A percentile compares a stretch with the other conserved stretches of the same genome.
These are phyloP conservation scores for Periconia macrospinosa DNA, from an alignment of 2,329 filamentous ascomycete species.

Conservation along the genomic window DNA sequence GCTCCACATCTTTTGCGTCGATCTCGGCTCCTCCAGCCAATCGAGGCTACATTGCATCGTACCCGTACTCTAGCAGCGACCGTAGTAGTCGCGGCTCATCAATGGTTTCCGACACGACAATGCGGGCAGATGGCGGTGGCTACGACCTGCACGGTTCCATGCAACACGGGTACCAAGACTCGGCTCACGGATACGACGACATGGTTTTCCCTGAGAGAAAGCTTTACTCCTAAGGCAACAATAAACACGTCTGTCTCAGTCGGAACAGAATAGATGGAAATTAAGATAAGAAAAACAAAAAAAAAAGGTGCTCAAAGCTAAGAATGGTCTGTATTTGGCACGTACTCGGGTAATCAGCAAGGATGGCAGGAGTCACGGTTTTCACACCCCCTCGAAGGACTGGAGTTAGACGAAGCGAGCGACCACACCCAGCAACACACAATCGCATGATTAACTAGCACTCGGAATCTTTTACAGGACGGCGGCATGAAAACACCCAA, in stretches of 20 bases:
- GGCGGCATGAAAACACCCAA: constrained; percentile 2
- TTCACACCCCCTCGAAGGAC: not conserved
- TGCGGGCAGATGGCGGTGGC: constrained; percentile 20
- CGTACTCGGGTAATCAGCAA: not conserved
- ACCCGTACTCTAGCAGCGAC: constrained; percentile 32
- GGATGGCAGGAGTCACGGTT: not conserved
- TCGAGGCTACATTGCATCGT: constrained; percentile 23
- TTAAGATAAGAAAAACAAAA: no score
- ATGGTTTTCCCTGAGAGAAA: constrained; percentile 6
- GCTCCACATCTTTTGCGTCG: constrained; percentile 26
- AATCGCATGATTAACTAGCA: not conserved
- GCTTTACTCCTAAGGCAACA: not conserved
- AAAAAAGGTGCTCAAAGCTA: not conserved
- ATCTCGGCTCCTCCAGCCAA: constrained; percentile 22
- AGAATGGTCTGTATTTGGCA: not conserved
- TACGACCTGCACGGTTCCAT: constrained; percentile 32
- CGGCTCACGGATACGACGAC: constrained; percentile 1
- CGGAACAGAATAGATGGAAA: not conserved
- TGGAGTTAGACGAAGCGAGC: not conserved
- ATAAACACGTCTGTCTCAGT: not conserved
- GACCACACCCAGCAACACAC: no score
- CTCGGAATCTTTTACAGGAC: not conserved
- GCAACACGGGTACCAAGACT: not conserved
- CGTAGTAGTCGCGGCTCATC: constrained; percentile 41
- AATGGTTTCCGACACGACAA: constrained; percentile 32